Conservation (phyloP, 169 alveolate genomes). For the Eimeria acervulina region DNA sequence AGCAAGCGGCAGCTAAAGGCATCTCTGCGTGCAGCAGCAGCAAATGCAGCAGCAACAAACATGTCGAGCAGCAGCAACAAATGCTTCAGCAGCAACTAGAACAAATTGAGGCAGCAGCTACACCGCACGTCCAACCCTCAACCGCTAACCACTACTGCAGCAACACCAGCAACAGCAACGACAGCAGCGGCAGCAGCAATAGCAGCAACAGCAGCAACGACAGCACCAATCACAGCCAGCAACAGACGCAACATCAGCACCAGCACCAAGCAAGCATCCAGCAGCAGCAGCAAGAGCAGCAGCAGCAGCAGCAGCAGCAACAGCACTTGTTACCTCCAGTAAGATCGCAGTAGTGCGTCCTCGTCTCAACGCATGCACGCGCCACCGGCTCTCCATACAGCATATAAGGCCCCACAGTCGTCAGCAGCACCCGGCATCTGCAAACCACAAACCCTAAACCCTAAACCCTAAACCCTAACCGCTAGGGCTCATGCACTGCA, state of each 20-base stretch:
- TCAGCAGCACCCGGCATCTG: conserved; percentile 52
- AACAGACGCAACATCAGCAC: neutral
- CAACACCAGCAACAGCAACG: neutral
- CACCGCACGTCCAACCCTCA: neutral
- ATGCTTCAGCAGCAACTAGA: neutral
- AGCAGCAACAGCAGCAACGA: neutral
- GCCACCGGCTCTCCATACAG: conserved; percentile 79
- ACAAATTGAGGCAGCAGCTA: too few species aligned
- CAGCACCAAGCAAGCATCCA: neutral
- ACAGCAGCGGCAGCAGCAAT: neutral
- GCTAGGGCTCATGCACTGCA: neutral
- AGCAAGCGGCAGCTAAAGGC: neutral
- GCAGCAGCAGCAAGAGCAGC: conserved; percentile 19
- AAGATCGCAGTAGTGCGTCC: conserved; percentile 82
- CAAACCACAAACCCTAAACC: conserved; percentile 29
- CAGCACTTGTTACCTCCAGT: conserved; percentile 36
- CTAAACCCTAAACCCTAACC: conserved; percentile 46
- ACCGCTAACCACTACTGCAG: neutral
- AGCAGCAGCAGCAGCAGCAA: conserved; percentile 4
- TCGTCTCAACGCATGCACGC: conserved; percentile 52
- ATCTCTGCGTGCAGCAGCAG: neutral
- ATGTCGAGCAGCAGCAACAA: neutral
- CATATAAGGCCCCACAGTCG: conserved; percentile 78
- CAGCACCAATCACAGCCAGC: neutral
- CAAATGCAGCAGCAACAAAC: neutral